Percentiles rank a stretch among this genome's conserved stretches.
Conservation (phyloP, 805 yeast species). For the Cyberlindnera euphorbiae region DNA sequence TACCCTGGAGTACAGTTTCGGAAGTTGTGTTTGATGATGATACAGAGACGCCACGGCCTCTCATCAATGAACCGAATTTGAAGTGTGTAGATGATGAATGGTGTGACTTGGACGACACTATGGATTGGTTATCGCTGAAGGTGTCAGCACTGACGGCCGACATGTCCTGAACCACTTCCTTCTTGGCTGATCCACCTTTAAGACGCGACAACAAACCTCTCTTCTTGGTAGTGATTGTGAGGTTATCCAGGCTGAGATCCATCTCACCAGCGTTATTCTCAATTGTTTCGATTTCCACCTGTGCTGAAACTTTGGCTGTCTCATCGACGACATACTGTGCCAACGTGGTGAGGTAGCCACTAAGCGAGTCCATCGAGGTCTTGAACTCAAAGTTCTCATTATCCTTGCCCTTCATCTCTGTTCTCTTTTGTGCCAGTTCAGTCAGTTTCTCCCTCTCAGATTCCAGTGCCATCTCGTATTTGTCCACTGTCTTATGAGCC, state of each 20-base stretch:
- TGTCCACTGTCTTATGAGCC: constrained; percentile 29
- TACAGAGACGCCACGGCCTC: constrained; percentile 14
- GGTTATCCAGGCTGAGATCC: constrained; percentile 57
- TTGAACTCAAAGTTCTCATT: constrained; percentile 44
- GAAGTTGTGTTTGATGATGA: constrained; percentile 19
- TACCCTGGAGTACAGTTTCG: constrained; percentile 20
- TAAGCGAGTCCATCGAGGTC: constrained; percentile 37
- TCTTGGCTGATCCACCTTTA: constrained; percentile 17
- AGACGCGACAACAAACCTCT: constrained; percentile 49
- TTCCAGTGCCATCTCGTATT: constrained; percentile 28
- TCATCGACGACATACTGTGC: constrained; percentile 70
- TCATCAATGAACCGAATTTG: constrained; percentile 19
- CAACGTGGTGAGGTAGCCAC: constrained; percentile 46
- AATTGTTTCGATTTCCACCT: constrained; percentile 87
- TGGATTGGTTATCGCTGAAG: constrained; percentile 21
- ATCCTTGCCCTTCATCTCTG: constrained; percentile 34
- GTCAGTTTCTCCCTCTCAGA: constrained; percentile 29
- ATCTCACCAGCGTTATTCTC: constrained; percentile 77
- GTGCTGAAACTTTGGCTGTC: constrained; percentile 64
- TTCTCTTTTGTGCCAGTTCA: constrained; percentile 26
- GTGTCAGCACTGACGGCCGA: no score
- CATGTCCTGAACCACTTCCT: constrained; percentile 13
- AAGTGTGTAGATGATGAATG: constrained; percentile 11
- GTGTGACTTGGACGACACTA: constrained; percentile 12
- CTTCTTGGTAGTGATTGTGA: constrained; percentile 47